Evolutionary conservation across 495 filamentous ascomycete genomes (phyloP).

Genomic region (Lasiosphaeria ovina): DNA sequence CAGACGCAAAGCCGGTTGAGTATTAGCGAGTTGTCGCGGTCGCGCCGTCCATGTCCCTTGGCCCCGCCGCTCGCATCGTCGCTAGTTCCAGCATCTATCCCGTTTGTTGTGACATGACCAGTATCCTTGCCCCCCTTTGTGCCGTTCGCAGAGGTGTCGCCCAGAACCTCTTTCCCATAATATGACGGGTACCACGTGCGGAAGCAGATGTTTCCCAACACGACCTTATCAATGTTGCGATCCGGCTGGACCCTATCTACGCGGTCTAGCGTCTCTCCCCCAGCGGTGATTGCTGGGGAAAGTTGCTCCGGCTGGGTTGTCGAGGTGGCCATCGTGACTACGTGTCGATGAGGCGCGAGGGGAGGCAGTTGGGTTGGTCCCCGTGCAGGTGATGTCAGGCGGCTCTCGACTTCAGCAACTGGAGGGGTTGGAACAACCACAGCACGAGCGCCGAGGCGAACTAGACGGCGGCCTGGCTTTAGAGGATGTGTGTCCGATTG

Average conservation of each 20-base stretch:
- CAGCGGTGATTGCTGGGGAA: constrained; percentile 10
- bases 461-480: constrained; percentile 18
- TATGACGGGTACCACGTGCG: constrained; percentile 74
- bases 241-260: constrained; percentile 32
- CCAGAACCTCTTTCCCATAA: constrained; percentile 75
- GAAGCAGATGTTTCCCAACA: constrained; percentile 71
- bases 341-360: constrained; percentile 21
- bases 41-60: constrained; percentile 38
- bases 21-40: constrained; percentile 34
- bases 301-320: constrained; percentile 18
- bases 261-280: constrained; percentile 19
- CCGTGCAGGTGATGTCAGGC: neutral
- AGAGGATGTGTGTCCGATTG: constrained; percentile 11
- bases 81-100: constrained; percentile 13
- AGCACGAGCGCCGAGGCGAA: constrained; percentile 20
- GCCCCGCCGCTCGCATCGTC: constrained; percentile 24
- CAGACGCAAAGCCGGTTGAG: constrained; percentile 78
- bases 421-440: too few relatives aligned
- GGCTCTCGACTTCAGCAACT: too few relatives aligned
- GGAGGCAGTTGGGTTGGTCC: constrained; percentile 13
- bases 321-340: constrained; percentile 25
- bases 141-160: constrained; percentile 23
- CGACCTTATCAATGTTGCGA: constrained; percentile 70
- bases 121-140: constrained; percentile 22
- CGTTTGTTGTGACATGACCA: constrained; percentile 7